A percentile compares a stretch with the other conserved stretches of the same genome.
Evolutionary conservation across 2,329 filamentous ascomycete species (phyloP).

Genomic region (Ophiostoma sp.): DNA sequence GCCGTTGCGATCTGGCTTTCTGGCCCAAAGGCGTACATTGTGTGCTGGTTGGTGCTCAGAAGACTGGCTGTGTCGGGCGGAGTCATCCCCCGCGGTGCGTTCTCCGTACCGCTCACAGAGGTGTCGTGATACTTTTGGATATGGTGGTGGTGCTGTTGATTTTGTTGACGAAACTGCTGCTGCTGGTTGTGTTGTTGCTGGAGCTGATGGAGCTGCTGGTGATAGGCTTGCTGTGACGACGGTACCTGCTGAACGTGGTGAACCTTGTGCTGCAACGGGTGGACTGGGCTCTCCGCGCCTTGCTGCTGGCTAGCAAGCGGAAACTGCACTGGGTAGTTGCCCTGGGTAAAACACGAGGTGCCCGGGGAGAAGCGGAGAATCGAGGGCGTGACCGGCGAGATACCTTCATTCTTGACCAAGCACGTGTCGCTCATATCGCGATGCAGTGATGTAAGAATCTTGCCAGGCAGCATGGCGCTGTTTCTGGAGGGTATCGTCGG

Average conservation of each 20-base stretch:
- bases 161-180: conserved; percentile 12
- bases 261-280: background rate
- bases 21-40: background rate
- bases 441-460: background rate
- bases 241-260: background rate
- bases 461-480: background rate
- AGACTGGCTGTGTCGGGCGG: background rate
- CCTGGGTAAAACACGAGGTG: background rate
- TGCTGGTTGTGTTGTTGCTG: conserved; percentile 20
- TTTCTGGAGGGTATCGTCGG: background rate
- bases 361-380: background rate
- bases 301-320: conserved; percentile 3
- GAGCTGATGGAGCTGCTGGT: conserved; percentile 8
- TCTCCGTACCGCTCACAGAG: conserved; percentile 8
- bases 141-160: background rate
- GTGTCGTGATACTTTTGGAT: background rate
- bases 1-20: background rate
- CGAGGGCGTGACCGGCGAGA: conserved; percentile 10
- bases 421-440: background rate
- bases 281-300: conserved; percentile 16
- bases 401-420: conserved; percentile 10
- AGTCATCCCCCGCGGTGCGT: conserved; percentile 14
- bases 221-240: background rate
- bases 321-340: background rate
- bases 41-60: conserved; percentile 17